Conservation (phyloP, 202 grass and related monocot genomes). For the Eragrostis tef region DNA sequence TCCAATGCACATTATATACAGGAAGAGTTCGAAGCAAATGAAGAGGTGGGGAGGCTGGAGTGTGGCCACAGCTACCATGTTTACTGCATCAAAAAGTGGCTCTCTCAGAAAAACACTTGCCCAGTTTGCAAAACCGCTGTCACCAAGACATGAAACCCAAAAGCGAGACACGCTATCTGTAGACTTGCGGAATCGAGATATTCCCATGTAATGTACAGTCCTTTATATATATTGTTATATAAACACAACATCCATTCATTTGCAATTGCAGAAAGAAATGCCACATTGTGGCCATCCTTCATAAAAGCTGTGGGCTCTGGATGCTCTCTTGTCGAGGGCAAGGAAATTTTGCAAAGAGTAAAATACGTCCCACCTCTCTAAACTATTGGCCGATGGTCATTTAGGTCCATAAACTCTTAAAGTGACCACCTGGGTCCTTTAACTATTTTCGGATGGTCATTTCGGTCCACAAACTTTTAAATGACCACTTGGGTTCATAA, state of each 20-base stretch:
- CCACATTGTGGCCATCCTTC: slow-evolving; percentile 33
- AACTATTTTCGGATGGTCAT: no score
- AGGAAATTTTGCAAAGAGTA: background rate
- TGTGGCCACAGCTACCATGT: slow-evolving; percentile 92
- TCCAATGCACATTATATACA: slow-evolving; percentile 10
- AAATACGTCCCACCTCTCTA: no score
- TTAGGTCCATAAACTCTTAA: no score
- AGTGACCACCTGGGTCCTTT: no score
- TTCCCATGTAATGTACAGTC: slow-evolving; percentile 45
- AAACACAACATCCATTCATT: slow-evolving; percentile 56
- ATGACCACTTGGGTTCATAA: no score
- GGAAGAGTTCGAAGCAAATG: slow-evolving; percentile 93
- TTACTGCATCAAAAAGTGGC: slow-evolving; percentile 97
- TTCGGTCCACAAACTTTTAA: no score
- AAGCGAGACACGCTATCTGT: background rate
- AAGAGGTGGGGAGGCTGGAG: slow-evolving; percentile 84
- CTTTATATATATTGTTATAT: slow-evolving; percentile 45
- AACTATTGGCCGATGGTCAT: no score
- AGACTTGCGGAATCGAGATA: slow-evolving; percentile 4
- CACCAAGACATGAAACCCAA: slow-evolving; percentile 57
- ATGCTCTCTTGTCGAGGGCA: background rate
- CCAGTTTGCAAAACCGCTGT: slow-evolving; percentile 95
- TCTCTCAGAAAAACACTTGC: slow-evolving; percentile 90
- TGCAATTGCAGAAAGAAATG: slow-evolving; percentile 56
- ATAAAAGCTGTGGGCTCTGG: slow-evolving; percentile 23